Base-by-base conservation (phyloP, 768 basidiomycete species). In the Suillus paluster region DNA sequence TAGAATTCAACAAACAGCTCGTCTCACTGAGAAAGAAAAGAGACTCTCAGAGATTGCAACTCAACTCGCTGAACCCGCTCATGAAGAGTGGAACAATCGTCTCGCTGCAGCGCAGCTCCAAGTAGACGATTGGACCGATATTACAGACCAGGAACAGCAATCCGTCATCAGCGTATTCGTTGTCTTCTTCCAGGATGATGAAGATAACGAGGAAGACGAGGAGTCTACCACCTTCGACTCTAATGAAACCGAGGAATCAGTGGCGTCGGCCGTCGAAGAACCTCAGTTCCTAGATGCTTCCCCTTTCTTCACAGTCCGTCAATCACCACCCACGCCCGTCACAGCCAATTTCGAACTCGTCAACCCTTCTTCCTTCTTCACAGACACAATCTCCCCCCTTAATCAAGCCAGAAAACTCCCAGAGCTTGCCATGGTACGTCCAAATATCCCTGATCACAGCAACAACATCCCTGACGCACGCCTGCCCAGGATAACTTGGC, bases 61-160 rank as follows among this genome's bases (percentile, higher is more conserved):
- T 38, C 67, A 65, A 11, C 73, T 75, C 30, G 60, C 73, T 59
- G 62, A 70, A 64, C 75, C 73, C 6, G 73, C 73, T 30, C 73
- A 75, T 41, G 33, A n/a, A 1, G 73, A 75, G 70, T 75, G 73
- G 73, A 75, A 74, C n/a, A 70, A 64, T 46, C 74, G 73, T 49
- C 73, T 75, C 52, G 68, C 67, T 17, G 66, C 70, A 52, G 69
- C 70, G 0, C 73, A 73, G 30, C 55, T 75, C 7, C 65, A 61
- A 6, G 74, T 74, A 63, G 67, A 75, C 30, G 66, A 75, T 49
- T 75, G 73, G 73, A 46, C 64, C 56, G 69, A 74, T 56, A 76
- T 76, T 69, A 63, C 73, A 1, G 64, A 34, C 45, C 71, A 76
- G 53, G 73, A 75, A 50, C 75, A 75, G 39, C 74, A 75, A 19